Evolutionary conservation across 495 filamentous ascomycete species (phyloP).

Genomic region (Trichoderma reesei): DNA sequence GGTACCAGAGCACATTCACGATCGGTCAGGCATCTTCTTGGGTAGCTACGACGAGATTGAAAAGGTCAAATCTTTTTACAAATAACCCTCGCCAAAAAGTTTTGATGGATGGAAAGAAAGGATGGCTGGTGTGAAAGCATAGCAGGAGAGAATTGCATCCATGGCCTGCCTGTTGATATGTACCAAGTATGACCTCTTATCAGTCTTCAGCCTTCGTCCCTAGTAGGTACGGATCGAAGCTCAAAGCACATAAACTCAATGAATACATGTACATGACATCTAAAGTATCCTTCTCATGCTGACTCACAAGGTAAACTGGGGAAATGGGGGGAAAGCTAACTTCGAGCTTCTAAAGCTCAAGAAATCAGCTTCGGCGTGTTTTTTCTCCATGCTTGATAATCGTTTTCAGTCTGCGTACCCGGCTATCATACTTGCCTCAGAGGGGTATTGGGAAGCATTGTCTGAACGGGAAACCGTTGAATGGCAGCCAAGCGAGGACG

Average conservation of each 20-base stretch:
- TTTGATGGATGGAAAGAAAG: neutral
- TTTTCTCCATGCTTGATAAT: slow-evolving; percentile 57
- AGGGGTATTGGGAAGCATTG: slow-evolving; percentile 52
- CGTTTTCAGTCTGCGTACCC: slow-evolving; percentile 51
- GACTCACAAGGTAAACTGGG: too few species aligned
- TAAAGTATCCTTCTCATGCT: too few species aligned
- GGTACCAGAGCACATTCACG: slow-evolving; percentile 88
- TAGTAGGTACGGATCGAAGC: neutral
- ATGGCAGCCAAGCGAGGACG: slow-evolving; percentile 35
- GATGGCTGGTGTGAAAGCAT: neutral
- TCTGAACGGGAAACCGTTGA: slow-evolving; percentile 37
- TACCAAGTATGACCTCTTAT: neutral
- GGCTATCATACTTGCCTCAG: slow-evolving; percentile 56
- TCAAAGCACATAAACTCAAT: neutral
- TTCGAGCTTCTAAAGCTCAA: slow-evolving; percentile 37
- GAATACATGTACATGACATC: too few species aligned
- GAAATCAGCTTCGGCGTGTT: slow-evolving; percentile 57
- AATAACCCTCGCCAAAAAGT: slow-evolving; percentile 15
- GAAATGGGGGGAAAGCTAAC: neutral
- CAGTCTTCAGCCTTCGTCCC: neutral
- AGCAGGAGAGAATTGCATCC: neutral
- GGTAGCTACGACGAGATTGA: slow-evolving; percentile 91
- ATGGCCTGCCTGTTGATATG: neutral
- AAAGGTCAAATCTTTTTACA: slow-evolving; percentile 71
- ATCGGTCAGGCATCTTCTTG: slow-evolving; percentile 91